These are phyloP conservation scores for Xylaria venustula DNA, from an alignment of 495 filamentous ascomycete genomes.

Conservation along the genomic window DNA sequence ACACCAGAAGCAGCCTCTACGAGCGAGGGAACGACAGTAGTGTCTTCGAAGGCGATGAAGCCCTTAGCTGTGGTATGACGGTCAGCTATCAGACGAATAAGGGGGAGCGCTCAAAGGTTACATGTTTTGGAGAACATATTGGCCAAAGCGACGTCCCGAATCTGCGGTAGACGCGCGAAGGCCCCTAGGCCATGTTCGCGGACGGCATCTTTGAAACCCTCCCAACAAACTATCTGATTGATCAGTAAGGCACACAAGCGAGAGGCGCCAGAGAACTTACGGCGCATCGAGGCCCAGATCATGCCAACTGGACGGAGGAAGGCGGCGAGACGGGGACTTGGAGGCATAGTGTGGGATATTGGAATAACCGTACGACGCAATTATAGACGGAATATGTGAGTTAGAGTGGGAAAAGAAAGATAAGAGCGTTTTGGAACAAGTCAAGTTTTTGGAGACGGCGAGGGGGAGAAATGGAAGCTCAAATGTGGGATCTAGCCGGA, in stretches of 20 bases:
- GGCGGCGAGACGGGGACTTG: background rate
- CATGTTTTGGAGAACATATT: background rate
- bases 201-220: background rate
- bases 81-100: background rate
- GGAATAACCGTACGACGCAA: too few species aligned
- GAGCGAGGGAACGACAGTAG: slow-evolving; percentile 42
- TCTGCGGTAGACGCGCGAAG: background rate
- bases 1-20: slow-evolving; percentile 36
- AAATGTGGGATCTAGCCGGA: too few species aligned
- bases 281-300: background rate
- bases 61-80: background rate
- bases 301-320: background rate
- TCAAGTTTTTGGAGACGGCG: too few species aligned
- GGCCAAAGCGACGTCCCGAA: background rate
- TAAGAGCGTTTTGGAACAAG: too few species aligned
- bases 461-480: too few species aligned
- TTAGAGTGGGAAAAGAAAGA: too few species aligned
- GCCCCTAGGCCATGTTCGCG: background rate
- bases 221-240: background rate
- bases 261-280: background rate
- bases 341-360: background rate
- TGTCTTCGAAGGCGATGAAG: slow-evolving; percentile 42
- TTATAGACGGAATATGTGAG: too few species aligned
- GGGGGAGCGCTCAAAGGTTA: background rate
- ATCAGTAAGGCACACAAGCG: background rate